Evolutionary conservation across 768 basidiomycete genomes (phyloP), one percentile per base, ranked within the genome.

Genomic region (Suillus subluteus): DNA sequence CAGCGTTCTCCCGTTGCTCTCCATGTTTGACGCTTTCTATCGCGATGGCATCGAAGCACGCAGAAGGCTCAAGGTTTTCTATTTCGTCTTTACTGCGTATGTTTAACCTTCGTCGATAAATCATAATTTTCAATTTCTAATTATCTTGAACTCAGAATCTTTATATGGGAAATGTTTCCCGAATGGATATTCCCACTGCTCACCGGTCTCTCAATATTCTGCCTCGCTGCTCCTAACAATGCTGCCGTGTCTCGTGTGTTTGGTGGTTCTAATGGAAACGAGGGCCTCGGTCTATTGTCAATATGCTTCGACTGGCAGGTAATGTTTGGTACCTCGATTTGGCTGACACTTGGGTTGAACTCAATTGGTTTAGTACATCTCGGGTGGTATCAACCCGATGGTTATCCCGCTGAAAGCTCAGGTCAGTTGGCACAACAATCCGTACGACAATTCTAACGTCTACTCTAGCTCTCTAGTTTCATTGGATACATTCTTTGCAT

Each of bases 271-370:
- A 83, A 85, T 38, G 88, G 82, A 64, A 88, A 90, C 63, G 87
- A 89, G 74, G 88, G 88, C 11, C 81, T 89, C 50, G 88, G 87
- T 15, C 74, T 85, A 62, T 83, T 90, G 54, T 82, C 88, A 3
- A 72, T 89, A 50, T 87, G 81, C 68, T 76, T 90, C 15, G 88
- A 90, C 70, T 90, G 88, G 88, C 86, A 87, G 77, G 76, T 77
- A 65, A 41, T 85, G n/a, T n/a, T 23, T 3, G 2, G 12, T 50
- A 12, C 26, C n/a, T 21, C 6, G n/a, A 44, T 71, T 82, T 86
- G 65, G 82, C 86, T 13, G 64, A 83, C 81, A 46, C 78, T 30
- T 32, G 13, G 8, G 82, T 58, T 79, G 81, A 37, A 83, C 82
- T n/a, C 79, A 81, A 16, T 79, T 82, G 4, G 77, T 84, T 62